Conservation (phyloP, 2,329 filamentous ascomycete genomes). For the Knufia fluminis region DNA sequence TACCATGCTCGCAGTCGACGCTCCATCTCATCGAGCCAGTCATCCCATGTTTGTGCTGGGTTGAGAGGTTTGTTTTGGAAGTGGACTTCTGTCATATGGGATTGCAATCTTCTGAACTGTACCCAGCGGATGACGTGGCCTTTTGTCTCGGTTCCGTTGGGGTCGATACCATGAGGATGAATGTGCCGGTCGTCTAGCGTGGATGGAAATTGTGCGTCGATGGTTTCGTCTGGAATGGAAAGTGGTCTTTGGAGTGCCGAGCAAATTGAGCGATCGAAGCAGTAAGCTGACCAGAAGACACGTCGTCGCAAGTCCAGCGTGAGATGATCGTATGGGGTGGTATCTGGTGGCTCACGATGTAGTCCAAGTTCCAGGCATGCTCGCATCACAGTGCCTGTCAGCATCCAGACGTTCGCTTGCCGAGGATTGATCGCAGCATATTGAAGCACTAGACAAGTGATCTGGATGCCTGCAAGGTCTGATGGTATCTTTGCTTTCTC, state of each 20-base stretch:
- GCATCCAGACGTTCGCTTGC: conserved; percentile 25
- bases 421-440: conserved; percentile 25
- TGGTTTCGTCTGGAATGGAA: conserved; percentile 24
- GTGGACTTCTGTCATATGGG: conserved; percentile 25
- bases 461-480: conserved; percentile 23
- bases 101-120: conserved; percentile 22
- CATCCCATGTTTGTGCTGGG: conserved; percentile 22
- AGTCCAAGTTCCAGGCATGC: conserved; percentile 24
- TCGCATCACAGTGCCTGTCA: conserved; percentile 25
- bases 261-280: conserved; percentile 24
- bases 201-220: conserved; percentile 22
- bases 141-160: conserved; percentile 22
- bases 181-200: conserved; percentile 22
- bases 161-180: conserved; percentile 20
- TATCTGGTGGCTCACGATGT: conserved; percentile 23
- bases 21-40: conserved; percentile 24
- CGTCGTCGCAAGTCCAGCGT: conserved; percentile 23
- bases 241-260: conserved; percentile 24
- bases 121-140: conserved; percentile 22
- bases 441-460: conserved; percentile 23
- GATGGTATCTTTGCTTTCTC: conserved; percentile 25
- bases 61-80: conserved; percentile 24
- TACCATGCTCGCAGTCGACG: conserved; percentile 22
- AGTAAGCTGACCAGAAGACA: conserved; percentile 24
- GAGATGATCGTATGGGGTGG: conserved; percentile 18